Base-by-base conservation (phyloP, 1,284 basidiomycete species). In the Ustilago curta region DNA sequence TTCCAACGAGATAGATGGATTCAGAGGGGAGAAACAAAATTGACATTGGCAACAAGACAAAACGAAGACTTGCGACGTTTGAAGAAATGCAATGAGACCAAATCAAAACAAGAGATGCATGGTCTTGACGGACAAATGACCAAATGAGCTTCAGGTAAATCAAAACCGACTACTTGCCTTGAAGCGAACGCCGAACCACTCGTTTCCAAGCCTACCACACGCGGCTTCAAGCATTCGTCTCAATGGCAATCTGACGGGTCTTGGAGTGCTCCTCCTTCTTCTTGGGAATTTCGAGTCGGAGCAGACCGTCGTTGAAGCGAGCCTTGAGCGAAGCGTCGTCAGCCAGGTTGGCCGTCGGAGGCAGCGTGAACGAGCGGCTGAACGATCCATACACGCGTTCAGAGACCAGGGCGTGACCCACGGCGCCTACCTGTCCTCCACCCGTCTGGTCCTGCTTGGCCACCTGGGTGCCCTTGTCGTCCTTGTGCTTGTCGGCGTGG, bases 241-340 rank as follows among this genome's bases (percentile, higher is more conserved):
- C 68, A 31, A 76, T 76, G 16, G 68, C 60, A 32, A 76, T 71
- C 60, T 76, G 68, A 43, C 73, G 68, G 7, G 73, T 69, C 73
- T 71, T 76, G 16, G 68, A 64, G 59, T 71, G 68, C 68, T 70
- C 64, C 62, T 74, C 60, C 55, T 61, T 52, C 70, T 70, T 76
- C 75, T 79, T 79, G 43, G 75, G 65, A 11, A 79, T 67, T 52
- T 75, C 70, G 62, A 79, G 62, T 29, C 70, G 70, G 31, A 79
- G 77, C 39, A 79, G 57, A 54, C 77, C 77, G 40, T 77, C 62
- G 50, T 59, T 59, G 69, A 77, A 79, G 59, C 66, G 63, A 4
- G 71, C 77, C 65, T 77, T 79, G 67, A 79, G 57, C 21, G 56
- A 45, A 16, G 59, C 14, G 45, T 66, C 56, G 55, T 79, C 63